phyloP scores from a whole-genome alignment of 2,329 filamentous ascomycete genomes.

The Trichoderma sp. region DNA sequence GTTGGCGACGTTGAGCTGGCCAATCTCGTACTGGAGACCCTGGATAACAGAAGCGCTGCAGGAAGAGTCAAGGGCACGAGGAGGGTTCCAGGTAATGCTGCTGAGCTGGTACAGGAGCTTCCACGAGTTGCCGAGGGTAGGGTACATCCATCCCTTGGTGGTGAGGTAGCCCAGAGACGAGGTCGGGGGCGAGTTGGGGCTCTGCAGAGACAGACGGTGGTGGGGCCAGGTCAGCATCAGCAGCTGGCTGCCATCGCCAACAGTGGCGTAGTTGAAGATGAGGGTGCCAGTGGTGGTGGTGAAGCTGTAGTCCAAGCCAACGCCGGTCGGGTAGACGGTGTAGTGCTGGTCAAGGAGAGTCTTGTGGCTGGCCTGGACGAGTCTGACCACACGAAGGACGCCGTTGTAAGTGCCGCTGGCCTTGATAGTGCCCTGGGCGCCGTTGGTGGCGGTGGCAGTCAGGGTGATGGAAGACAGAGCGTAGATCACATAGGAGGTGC shows the following conservation, averaged over 20 bases:
- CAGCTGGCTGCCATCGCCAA: slow-evolving; percentile 25
- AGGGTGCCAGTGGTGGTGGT: slow-evolving; percentile 26
- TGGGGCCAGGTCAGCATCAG: slow-evolving; percentile 31
- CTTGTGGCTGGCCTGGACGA: slow-evolving; percentile 26
- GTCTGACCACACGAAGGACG: slow-evolving; percentile 28
- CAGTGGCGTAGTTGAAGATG: slow-evolving; percentile 29
- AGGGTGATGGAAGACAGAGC: slow-evolving; percentile 28
- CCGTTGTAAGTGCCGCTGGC: slow-evolving; percentile 25
- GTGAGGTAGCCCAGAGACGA: slow-evolving; percentile 28
- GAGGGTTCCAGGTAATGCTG: slow-evolving; percentile 28
- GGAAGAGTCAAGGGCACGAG: slow-evolving; percentile 27
- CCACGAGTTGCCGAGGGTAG: slow-evolving; percentile 28
- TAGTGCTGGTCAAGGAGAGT: slow-evolving; percentile 28
- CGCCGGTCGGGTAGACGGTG: slow-evolving; percentile 27
- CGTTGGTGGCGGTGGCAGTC: slow-evolving; percentile 25
- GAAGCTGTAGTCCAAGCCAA: slow-evolving; percentile 27
- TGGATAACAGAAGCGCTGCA: slow-evolving; percentile 25
- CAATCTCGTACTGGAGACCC: slow-evolving; percentile 29
- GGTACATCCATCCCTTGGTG: slow-evolving; percentile 32
- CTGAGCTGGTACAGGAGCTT: slow-evolving; percentile 27
- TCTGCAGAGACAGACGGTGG: slow-evolving; percentile 28
- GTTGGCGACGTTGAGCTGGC: slow-evolving; percentile 24
- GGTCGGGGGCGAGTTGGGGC: slow-evolving; percentile 26
- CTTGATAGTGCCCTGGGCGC: slow-evolving; percentile 23
- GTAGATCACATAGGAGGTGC: slow-evolving; percentile 28